Base-by-base conservation (phyloP, 2,329 filamentous ascomycete genomes). In the Huntiella moniliformis region DNA sequence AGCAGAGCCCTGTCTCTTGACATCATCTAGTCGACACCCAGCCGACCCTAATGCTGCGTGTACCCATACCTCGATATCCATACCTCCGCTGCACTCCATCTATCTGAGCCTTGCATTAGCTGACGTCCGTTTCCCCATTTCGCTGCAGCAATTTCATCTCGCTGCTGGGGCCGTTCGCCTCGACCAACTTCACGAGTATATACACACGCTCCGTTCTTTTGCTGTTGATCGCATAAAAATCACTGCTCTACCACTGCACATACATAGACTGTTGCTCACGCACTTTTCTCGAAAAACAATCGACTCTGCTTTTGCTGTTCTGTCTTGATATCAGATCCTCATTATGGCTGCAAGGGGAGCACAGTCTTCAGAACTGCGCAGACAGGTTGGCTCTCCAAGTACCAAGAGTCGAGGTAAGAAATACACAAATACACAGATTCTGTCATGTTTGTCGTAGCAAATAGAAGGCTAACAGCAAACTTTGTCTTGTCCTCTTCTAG, bases 351-450 rank as follows among this genome's bases (percentile, higher is more conserved):
- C 39, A 16, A 45, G 47, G 35, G 39, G 47, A 38, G 45, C 46
- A 16, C 59, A 61, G 50, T 53, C 61, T 50, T 58, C 61, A 56
- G 67, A 70, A 56, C 60, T 68, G 51, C 66, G 67, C 55, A 66
- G 67, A 49, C 67, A 68, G 54, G 65, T 71, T 52, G 68, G 68
- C 52, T 74, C 71, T 49, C 71, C 71, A 35, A 66, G 69, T 58
- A 67, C 70, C 22, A 75, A 73, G 57, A 65, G 64, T 53, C 67
- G 70, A 60, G 69, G 69, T 70, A 60, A 54, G 67, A 33, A n/a
- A 33, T 13, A 11, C 40, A 42, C 15, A 31, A 11, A 34, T 5
- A 42, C 49, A 50, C 39, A 36, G 39, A 42, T 17, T 35, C 11
- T 35, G 28, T 11, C 34, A 36, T n/a, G 34, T 16, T 15, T 42